phyloP scores from a whole-genome alignment of 768 basidiomycete species.

The Naganishia friedmannii region DNA sequence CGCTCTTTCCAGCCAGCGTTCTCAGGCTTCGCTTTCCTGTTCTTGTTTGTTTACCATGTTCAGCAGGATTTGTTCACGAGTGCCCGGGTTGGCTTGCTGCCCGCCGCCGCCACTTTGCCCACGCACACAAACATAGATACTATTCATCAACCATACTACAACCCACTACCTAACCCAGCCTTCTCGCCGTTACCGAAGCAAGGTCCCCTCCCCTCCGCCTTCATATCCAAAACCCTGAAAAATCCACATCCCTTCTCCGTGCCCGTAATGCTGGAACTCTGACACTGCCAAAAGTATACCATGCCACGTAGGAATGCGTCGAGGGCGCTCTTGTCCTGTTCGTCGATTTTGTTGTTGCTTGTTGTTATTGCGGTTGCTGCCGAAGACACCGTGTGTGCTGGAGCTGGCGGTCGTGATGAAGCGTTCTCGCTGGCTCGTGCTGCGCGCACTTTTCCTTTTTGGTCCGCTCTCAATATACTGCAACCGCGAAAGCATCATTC shows the following conservation, averaged over 20 bases:
- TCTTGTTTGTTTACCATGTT: no score
- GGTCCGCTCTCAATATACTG: conserved; percentile 50
- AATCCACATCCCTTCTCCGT: conserved; percentile 51
- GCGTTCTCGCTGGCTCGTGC: neutral
- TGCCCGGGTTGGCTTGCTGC: no score
- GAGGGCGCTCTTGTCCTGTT: conserved; percentile 20
- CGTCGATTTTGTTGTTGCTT: neutral
- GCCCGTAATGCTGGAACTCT: conserved; percentile 43
- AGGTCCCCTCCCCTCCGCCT: conserved; percentile 47
- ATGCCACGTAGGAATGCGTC: conserved; percentile 37
- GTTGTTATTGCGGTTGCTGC: neutral
- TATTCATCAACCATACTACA: neutral
- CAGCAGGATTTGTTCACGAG: no score
- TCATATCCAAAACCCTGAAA: conserved; percentile 48
- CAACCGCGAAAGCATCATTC: no score
- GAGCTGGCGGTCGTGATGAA: no score
- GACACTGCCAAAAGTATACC: conserved; percentile 51
- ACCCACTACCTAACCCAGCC: neutral
- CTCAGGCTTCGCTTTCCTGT: no score
- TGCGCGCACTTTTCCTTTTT: conserved; percentile 44
- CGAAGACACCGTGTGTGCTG: neutral
- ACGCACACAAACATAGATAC: no score
- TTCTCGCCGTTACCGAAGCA: conserved; percentile 32
- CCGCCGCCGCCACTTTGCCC: no score
- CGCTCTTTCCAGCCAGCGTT: no score